A percentile compares a stretch with the other conserved stretches of the same genome.
phyloP scores from a whole-genome alignment of 192 early-diverging fungal genomes.

The Linnemannia elongata region DNA sequence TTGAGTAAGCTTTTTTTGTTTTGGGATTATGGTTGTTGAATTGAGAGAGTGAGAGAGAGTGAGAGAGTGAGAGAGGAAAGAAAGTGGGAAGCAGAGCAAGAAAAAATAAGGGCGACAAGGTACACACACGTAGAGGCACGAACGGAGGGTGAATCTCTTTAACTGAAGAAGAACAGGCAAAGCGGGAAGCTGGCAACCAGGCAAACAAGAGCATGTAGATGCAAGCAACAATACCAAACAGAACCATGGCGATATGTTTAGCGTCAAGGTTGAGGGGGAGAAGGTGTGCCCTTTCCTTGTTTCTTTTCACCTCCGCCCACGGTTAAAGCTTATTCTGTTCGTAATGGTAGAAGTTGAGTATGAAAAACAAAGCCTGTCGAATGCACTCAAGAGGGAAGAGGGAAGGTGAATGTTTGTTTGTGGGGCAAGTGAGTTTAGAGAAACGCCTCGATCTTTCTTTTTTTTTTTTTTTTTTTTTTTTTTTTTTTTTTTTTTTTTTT shows the following conservation, averaged over 20 bases:
- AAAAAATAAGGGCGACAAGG: not conserved
- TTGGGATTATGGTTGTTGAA: not conserved
- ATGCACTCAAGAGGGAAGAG: not conserved
- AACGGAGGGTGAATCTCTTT: not conserved
- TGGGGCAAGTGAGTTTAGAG: not conserved
- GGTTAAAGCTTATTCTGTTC: not conserved
- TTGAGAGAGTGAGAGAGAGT: no score
- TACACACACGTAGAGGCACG: not conserved
- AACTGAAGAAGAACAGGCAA: no score
- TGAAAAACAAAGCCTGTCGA: not conserved
- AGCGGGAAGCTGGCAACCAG: no score
- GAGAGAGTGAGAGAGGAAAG: not conserved
- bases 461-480: not conserved
- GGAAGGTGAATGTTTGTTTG: not conserved
- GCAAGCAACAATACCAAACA: not conserved
- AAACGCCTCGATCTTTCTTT: not conserved
- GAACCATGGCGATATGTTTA: not conserved
- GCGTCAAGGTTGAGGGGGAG: not conserved
- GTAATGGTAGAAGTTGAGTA: not conserved
- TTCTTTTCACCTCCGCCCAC: not conserved
- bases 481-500: not conserved
- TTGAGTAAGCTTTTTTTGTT: not conserved
- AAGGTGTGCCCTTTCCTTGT: not conserved
- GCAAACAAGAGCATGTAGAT: not conserved
- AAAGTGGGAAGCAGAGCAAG: not conserved